phyloP scores from a whole-genome alignment of 139 green algal genomes.

The Spirogloea muscicola region DNA sequence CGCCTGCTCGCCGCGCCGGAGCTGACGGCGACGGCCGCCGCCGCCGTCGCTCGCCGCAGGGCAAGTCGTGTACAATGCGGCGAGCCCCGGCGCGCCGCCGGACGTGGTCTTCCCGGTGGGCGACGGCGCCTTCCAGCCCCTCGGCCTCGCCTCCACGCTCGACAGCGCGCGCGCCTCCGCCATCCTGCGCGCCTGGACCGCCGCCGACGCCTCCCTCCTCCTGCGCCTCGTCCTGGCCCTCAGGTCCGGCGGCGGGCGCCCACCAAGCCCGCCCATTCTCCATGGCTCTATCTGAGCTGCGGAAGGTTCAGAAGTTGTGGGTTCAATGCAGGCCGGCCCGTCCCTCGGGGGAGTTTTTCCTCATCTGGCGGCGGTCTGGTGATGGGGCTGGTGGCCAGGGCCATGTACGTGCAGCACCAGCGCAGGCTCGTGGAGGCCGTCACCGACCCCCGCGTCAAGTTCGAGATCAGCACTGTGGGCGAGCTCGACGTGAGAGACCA shows the following conservation, averaged over 20 bases:
- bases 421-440: constrained; percentile 17
- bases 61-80: constrained; percentile 20
- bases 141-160: background rate
- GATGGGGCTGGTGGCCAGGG: background rate
- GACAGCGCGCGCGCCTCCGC: background rate
- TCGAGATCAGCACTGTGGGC: constrained; percentile 32
- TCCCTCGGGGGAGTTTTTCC: too few species aligned
- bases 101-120: constrained; percentile 7
- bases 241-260: constrained; percentile 3
- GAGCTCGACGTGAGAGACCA: constrained; percentile 1
- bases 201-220: background rate
- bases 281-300: too few species aligned
- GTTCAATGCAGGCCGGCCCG: too few species aligned
- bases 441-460: constrained; percentile 1
- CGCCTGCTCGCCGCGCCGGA: background rate
- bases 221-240: constrained; percentile 6
- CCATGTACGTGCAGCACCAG: constrained; percentile 20
- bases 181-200: background rate
- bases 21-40: background rate
- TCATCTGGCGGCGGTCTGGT: background rate
- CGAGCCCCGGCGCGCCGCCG: background rate
- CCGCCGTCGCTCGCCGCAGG: background rate
- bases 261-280: too few species aligned
- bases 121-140: constrained; percentile 10
- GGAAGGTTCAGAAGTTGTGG: too few species aligned